Evolutionary conservation across 108 stramenopile species (phyloP).

Genomic region (Schizochytrium sp.): DNA sequence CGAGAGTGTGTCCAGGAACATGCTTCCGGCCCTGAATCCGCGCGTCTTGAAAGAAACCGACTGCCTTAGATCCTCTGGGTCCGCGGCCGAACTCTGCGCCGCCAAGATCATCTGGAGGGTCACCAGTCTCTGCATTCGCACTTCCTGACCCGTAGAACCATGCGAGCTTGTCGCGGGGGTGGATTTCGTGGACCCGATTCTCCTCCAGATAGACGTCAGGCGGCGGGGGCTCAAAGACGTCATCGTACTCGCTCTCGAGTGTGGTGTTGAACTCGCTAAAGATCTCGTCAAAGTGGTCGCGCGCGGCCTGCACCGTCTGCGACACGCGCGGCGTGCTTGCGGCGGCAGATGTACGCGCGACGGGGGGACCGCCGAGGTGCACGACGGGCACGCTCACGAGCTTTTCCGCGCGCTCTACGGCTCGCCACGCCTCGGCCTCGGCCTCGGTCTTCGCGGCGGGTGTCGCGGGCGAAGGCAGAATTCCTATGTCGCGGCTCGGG

Average conservation of each 20-base stretch:
- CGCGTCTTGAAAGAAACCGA: not conserved
- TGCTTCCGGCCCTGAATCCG: not conserved
- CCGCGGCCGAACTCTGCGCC: not conserved
- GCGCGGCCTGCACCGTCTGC: not conserved
- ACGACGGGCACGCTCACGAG: no score
- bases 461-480: no score
- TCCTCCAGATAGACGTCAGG: not conserved
- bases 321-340: not conserved
- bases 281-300: conserved; percentile 3
- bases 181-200: not conserved
- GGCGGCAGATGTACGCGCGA: not conserved
- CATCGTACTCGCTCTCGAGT: not conserved
- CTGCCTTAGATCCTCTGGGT: not conserved
- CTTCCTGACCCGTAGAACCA: not conserved
- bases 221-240: not conserved
- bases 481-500: no score
- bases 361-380: no score
- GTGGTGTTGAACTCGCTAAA: not conserved
- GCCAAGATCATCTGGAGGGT: not conserved
- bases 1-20: not conserved
- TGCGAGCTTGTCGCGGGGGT: not conserved
- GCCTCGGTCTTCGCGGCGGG: no score
- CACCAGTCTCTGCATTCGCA: not conserved
- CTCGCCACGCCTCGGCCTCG: no score
- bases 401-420: no score